phyloP scores from a whole-genome alignment of 257 asterid species.

The Solanum lycopersicoides region DNA sequence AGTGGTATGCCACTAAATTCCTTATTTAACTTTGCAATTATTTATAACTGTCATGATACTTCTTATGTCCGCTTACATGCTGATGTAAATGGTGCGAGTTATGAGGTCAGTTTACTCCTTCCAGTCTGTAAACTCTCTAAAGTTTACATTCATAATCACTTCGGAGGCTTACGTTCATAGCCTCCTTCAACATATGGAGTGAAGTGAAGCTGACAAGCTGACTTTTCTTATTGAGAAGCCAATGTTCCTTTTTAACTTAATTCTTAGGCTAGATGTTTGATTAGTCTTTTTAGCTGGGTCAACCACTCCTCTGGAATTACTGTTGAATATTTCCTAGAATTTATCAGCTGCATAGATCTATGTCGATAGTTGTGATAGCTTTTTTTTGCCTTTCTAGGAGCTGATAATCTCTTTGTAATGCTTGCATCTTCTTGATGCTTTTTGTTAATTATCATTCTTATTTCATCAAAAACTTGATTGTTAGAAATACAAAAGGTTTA shows the following conservation, averaged over 20 bases:
- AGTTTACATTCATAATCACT: neutral
- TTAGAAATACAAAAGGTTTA: neutral
- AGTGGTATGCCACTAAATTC: conserved; percentile 35
- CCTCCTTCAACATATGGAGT: neutral
- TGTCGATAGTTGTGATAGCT: neutral
- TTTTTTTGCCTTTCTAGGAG: neutral
- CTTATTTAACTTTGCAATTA: neutral
- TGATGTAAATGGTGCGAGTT: neutral
- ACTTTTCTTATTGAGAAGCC: neutral
- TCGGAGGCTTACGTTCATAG: neutral
- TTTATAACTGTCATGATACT: neutral
- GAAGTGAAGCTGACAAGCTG: neutral
- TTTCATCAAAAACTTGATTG: neutral
- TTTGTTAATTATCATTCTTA: neutral
- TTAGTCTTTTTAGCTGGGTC: neutral
- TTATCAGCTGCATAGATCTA: neutral
- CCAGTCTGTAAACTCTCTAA: neutral
- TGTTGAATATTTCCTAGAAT: neutral
- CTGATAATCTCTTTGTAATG: neutral
- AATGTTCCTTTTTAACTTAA: neutral
- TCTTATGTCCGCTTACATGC: neutral
- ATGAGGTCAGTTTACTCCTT: neutral
- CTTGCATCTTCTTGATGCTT: neutral
- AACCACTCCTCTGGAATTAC: neutral
- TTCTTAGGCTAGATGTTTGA: neutral